Evolutionary conservation across 164 flowering plant species (phyloP).

Genomic region (Vitis labrusca): DNA sequence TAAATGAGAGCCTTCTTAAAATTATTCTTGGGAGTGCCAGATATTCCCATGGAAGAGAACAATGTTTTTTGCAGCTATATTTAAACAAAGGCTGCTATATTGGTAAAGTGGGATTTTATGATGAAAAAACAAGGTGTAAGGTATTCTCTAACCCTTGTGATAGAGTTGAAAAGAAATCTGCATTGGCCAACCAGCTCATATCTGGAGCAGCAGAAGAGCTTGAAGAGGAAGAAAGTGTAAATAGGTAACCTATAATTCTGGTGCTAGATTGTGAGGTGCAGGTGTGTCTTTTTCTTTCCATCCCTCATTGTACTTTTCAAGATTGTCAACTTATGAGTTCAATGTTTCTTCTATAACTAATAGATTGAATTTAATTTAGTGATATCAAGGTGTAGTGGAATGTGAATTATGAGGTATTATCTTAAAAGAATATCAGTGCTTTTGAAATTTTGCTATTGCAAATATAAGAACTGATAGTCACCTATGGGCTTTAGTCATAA

Average conservation of each 20-base stretch:
- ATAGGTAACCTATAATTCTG: slow-evolving; percentile 65
- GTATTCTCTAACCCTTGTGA: slow-evolving; percentile 16
- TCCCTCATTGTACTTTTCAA: too few species aligned
- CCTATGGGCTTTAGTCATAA: too few species aligned
- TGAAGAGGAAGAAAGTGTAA: slow-evolving; percentile 16
- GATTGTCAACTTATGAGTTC: too few species aligned
- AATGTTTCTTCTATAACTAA: too few species aligned
- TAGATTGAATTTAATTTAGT: too few species aligned
- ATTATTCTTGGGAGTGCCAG: slow-evolving; percentile 47
- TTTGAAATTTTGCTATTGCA: too few species aligned
- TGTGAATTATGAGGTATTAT: too few species aligned
- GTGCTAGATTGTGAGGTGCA: slow-evolving; percentile 50
- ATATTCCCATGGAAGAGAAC: slow-evolving; percentile 33
- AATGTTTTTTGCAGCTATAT: slow-evolving; percentile 37
- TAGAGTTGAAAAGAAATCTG: slow-evolving; percentile 24
- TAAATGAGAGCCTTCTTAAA: slow-evolving; percentile 50
- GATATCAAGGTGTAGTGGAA: too few species aligned
- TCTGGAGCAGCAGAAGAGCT: slow-evolving; percentile 39
- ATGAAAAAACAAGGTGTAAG: slow-evolving; percentile 21
- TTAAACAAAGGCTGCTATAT: slow-evolving; percentile 51
- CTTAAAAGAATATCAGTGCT: too few species aligned
- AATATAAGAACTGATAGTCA: too few species aligned
- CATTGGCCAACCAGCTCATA: slow-evolving; percentile 37
- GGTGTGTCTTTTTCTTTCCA: too few species aligned
- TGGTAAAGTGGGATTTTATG: slow-evolving; percentile 29